A percentile compares a stretch with the other conserved stretches of the same genome.
phyloP scores from a whole-genome alignment of 352 stramenopile species.

The Phytopythium sindhum region DNA sequence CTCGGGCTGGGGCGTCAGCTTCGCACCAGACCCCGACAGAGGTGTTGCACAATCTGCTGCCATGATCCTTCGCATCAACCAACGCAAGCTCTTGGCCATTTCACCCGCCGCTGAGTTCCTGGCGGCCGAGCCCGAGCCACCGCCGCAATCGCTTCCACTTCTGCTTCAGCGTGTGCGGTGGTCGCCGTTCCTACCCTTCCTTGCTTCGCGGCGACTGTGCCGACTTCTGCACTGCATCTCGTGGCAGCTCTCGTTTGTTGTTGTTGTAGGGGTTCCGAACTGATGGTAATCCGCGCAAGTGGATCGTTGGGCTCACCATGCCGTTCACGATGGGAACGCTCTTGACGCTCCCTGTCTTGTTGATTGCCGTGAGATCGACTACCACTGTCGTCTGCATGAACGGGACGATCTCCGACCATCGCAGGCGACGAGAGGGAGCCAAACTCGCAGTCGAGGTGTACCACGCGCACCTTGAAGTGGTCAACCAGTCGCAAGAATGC shows the following conservation, averaged over 20 bases:
- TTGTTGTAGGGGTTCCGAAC: not conserved
- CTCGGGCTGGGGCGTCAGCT: not conserved
- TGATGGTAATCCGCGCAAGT: not conserved
- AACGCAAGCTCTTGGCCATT: too few species aligned
- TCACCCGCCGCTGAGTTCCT: not conserved
- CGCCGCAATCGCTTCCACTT: not conserved
- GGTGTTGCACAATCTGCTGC: too few species aligned
- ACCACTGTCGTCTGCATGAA: not conserved
- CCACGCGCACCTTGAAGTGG: not conserved
- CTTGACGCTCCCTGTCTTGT: not conserved
- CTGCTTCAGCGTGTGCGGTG: not conserved
- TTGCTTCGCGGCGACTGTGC: not conserved
- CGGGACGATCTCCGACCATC: not conserved
- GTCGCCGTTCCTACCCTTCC: not conserved
- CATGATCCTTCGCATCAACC: too few species aligned
- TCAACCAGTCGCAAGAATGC: not conserved
- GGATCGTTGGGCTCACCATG: not conserved
- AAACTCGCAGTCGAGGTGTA: not conserved
- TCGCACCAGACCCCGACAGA: too few species aligned
- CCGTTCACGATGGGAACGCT: not conserved
- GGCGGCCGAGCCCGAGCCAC: not conserved
- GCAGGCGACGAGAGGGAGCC: not conserved
- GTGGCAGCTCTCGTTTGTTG: not conserved
- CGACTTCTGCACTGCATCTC: not conserved
- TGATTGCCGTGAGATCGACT: not conserved